phyloP scores from a whole-genome alignment of 257 asterid species.

The Solanum verrucosum region DNA sequence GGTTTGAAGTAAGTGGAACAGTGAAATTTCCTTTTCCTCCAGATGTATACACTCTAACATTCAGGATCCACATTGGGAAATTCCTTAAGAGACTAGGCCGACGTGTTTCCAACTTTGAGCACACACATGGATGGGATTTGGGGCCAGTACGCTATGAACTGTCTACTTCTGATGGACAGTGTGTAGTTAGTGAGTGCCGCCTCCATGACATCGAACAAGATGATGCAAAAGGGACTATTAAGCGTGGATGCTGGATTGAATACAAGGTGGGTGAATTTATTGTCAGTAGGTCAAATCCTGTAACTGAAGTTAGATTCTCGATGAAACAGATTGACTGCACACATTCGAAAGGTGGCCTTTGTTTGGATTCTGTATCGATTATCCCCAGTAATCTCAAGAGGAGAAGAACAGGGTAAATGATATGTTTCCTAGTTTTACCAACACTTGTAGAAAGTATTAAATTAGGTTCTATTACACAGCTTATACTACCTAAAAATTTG shows the following conservation, averaged over 20 bases:
- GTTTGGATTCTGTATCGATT: conserved; percentile 76
- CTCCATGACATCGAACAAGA: conserved; percentile 55
- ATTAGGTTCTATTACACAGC: conserved; percentile 18
- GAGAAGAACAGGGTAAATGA: conserved; percentile 27
- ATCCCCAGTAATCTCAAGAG: conserved; percentile 54
- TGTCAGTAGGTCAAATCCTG: conserved; percentile 46
- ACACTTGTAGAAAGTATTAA: neutral
- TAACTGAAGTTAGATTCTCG: conserved; percentile 70
- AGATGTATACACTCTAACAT: conserved; percentile 64
- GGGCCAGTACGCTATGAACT: conserved; percentile 71
- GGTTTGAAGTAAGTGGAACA: conserved; percentile 87
- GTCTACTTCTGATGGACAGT: conserved; percentile 86
- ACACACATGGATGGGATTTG: conserved; percentile 90
- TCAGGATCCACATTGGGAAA: conserved; percentile 76
- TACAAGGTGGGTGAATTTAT: conserved; percentile 84
- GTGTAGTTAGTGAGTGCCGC: conserved; percentile 54
- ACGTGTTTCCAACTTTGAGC: conserved; percentile 69
- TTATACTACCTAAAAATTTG: conserved; percentile 10
- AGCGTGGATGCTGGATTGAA: conserved; percentile 92
- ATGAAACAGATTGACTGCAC: conserved; percentile 98
- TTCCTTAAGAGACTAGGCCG: conserved; percentile 79
- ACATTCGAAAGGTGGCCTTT: conserved; percentile 95
- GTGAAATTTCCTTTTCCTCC: conserved; percentile 88
- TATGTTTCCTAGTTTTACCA: conserved; percentile 4
- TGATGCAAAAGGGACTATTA: conserved; percentile 40